Percentiles rank a stretch among this genome's conserved stretches.
phyloP scores from a whole-genome alignment of 345 rosid species.

The Moricandia moricandioides region DNA sequence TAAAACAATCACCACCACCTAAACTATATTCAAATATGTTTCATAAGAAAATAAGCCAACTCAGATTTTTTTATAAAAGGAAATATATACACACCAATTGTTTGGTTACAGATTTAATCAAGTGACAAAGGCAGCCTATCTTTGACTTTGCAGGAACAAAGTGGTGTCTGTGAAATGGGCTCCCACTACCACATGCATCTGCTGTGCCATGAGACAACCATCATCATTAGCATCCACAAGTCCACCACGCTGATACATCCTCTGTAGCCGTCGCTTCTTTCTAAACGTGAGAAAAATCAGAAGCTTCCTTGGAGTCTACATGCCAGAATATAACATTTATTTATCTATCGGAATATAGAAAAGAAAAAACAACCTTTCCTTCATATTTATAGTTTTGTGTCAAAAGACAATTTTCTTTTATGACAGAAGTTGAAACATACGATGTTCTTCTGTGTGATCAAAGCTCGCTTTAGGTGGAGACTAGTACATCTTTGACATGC shows the following conservation, averaged over 20 bases:
- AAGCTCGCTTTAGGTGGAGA: neutral
- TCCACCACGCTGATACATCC: slow-evolving; percentile 24
- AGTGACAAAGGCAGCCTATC: slow-evolving; percentile 19
- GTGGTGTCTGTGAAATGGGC: slow-evolving; percentile 30
- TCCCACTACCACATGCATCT: slow-evolving; percentile 32
- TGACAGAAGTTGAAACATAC: slow-evolving; percentile 26
- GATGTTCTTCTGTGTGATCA: slow-evolving; percentile 6
- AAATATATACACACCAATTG: slow-evolving; percentile 3
- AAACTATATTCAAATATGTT: neutral
- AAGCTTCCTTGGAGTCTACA: slow-evolving; percentile 17
- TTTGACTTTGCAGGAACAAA: slow-evolving; percentile 26
- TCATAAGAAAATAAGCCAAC: neutral
- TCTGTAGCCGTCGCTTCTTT: slow-evolving; percentile 3
- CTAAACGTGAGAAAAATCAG: slow-evolving; percentile 5
- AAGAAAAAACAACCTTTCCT: neutral
- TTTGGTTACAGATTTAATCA: slow-evolving; percentile 8
- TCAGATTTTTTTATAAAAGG: neutral
- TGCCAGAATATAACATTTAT: slow-evolving; percentile 24
- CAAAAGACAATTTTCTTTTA: neutral
- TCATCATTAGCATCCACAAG: slow-evolving; percentile 16
- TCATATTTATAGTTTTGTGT: slow-evolving; percentile 25
- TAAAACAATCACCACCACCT: neutral
- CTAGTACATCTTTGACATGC: slow-evolving; percentile 72
- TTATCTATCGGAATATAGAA: slow-evolving; percentile 3
- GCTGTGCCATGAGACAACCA: slow-evolving; percentile 12